These are phyloP conservation scores for Fallopia convolvulus DNA, from an alignment of 148 eudicot genomes.

Conservation along the genomic window DNA sequence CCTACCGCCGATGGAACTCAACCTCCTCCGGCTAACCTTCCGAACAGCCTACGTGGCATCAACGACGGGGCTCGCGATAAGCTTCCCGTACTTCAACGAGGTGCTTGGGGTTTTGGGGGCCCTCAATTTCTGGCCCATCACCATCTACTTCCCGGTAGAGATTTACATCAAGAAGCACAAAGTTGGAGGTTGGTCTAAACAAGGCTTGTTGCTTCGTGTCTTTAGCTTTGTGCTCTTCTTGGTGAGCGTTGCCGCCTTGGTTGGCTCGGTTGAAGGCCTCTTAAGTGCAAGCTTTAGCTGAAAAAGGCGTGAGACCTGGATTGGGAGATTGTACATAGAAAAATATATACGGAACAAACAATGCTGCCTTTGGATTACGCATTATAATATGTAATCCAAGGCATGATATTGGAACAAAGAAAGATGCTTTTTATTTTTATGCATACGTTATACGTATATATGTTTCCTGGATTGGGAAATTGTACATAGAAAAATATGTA, in stretches of 20 bases:
- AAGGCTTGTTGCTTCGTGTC: slow-evolving; percentile 34
- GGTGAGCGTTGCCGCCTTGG: slow-evolving; percentile 33
- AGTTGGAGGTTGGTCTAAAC: slow-evolving; percentile 32
- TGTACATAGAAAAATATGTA: neutral
- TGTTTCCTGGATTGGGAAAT: neutral
- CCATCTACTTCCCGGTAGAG: slow-evolving; percentile 67
- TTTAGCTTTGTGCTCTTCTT: slow-evolving; percentile 36
- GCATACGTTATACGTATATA: no score
- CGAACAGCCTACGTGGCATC: slow-evolving; percentile 37
- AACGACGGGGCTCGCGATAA: slow-evolving; percentile 34
- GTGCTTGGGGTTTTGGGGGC: slow-evolving; percentile 51
- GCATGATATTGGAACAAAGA: no score
- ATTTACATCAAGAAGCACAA: slow-evolving; percentile 52
- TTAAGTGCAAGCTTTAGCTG: slow-evolving; percentile 40
- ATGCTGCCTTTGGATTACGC: neutral
- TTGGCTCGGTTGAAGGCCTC: slow-evolving; percentile 55
- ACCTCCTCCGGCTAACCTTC: slow-evolving; percentile 36
- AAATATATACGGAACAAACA: neutral
- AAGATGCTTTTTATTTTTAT: no score
- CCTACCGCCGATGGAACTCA: slow-evolving; percentile 32
- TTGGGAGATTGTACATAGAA: neutral
- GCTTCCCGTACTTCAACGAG: slow-evolving; percentile 50
- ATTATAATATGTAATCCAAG: no score
- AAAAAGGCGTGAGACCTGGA: neutral
- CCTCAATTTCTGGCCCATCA: slow-evolving; percentile 49